Evolutionary conservation across 2,329 filamentous ascomycete species (phyloP).

Genomic region (Arthrobotrys musiformis): DNA sequence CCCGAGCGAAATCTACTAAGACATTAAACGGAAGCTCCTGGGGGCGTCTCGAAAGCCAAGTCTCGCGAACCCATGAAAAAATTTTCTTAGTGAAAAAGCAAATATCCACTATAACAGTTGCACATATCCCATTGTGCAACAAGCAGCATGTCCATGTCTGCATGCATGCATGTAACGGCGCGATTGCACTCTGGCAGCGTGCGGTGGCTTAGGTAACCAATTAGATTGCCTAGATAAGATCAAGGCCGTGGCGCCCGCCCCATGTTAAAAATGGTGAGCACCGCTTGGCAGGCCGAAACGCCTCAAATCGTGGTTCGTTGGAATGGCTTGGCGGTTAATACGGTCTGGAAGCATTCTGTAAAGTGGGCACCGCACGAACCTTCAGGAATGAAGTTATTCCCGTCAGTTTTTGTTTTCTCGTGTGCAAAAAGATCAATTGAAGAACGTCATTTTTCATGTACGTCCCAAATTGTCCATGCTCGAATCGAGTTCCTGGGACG

Average conservation of each 20-base stretch:
- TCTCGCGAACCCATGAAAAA: constrained; percentile 46
- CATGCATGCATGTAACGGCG: constrained; percentile 57
- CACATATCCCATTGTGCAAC: constrained; percentile 50
- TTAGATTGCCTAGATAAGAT: constrained; percentile 46
- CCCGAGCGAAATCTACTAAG: constrained; percentile 40
- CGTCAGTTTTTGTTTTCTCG: neutral
- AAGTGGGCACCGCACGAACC: neutral
- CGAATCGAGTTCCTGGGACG: constrained; percentile 17
- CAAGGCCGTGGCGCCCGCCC: constrained; percentile 44
- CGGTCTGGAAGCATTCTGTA: constrained; percentile 7
- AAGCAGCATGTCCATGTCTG: constrained; percentile 45
- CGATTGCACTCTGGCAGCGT: constrained; percentile 50
- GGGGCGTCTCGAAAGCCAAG: constrained; percentile 37
- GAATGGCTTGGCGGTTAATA: constrained; percentile 38
- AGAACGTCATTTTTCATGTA: constrained; percentile 6
- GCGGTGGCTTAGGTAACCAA: constrained; percentile 51
- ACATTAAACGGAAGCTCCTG: constrained; percentile 49
- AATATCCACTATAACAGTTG: constrained; percentile 27
- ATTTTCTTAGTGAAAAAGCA: constrained; percentile 52
- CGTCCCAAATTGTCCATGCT: neutral
- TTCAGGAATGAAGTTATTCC: constrained; percentile 5
- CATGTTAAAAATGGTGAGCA: constrained; percentile 26
- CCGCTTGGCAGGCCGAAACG: constrained; percentile 43
- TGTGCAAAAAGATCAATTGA: neutral
- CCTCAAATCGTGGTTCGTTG: constrained; percentile 41